Evolutionary conservation across 2,329 filamentous ascomycete species (phyloP), one percentile per base, ranked within the genome.

Genomic region (Dactylella cylindrospora): DNA sequence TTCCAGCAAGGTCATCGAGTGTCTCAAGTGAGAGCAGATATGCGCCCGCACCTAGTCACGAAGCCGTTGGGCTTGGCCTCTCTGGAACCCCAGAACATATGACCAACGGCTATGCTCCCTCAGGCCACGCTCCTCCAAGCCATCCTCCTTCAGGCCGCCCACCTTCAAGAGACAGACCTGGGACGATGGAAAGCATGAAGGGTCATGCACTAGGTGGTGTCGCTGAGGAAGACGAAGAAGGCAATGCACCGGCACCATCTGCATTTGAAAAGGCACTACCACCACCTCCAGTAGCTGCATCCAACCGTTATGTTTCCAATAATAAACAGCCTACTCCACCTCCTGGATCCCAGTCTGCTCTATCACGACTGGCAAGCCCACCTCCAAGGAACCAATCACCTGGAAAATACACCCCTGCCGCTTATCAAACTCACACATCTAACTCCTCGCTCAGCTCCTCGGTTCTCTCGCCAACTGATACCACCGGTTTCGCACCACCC

Each of bases 331-430:
- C 76, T 5, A 68, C 67, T 15, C 69, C 73, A 31, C 69, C 72
- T 31, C 66, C 69, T 39, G 47, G 54, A 70, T 45, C 74, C 2
- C 17, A 9, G 75, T 39, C 76, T 45, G 79, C 80, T 10, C 78
- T 77, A 5, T 70, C 76, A 5, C 69, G 71, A 22, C 66, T 66
- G 45, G 67, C 71, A 28, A 54, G 51, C 35, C 72, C 74, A 38
- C 72, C 71, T 3, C 74, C 76, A 23, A 71, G 76, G 13, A 73
- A 74, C 2, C 71, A 79, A 20, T 84, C 82, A 1, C 81, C 82
- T 0, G 76, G 80, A 0, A 84, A 84, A 68, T 82, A 84, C 67
- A 69, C 73, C 6, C 79, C 80, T 2, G 73, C 76, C 41, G 65
- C 71, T 54, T 68, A 70, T 8, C 64, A 71, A 59, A 54, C 67